These are phyloP conservation scores for Neurospora sp. DNA, from an alignment of 495 filamentous ascomycete genomes.

Conservation along the genomic window DNA sequence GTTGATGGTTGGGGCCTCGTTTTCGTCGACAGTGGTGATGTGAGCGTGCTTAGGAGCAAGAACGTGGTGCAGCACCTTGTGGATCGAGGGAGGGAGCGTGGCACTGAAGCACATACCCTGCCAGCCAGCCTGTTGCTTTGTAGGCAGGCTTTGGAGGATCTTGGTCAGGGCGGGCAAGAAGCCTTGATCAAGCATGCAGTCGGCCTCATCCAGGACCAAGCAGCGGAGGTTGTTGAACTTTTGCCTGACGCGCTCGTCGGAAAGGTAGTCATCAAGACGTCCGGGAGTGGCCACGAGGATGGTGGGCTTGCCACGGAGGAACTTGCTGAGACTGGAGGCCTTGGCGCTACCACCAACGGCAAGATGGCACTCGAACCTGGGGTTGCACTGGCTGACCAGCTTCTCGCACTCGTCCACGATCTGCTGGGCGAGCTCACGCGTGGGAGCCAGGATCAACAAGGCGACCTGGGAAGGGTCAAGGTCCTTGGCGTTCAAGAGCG, in stretches of 20 bases:
- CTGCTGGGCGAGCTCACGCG: conserved; percentile 83
- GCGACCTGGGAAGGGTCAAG: conserved; percentile 34
- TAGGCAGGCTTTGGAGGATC: conserved; percentile 64
- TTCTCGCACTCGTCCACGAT: conserved; percentile 70
- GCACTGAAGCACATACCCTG: conserved; percentile 96
- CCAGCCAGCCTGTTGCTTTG: conserved; percentile 34
- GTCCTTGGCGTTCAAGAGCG: conserved; percentile 42
- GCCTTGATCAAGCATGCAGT: conserved; percentile 92
- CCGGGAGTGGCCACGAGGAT: conserved; percentile 89
- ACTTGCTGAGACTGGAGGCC: conserved; percentile 64
- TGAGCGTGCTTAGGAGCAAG: conserved; percentile 87
- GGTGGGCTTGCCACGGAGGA: conserved; percentile 57
- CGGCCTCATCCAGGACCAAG: conserved; percentile 84
- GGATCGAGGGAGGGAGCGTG: conserved; percentile 80
- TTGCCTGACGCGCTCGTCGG: conserved; percentile 70
- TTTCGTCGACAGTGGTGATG: conserved; percentile 87
- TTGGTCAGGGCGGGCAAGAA: conserved; percentile 82
- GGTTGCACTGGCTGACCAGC: conserved; percentile 50
- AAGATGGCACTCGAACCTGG: conserved; percentile 80
- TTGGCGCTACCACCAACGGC: conserved; percentile 97
- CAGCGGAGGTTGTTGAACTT: conserved; percentile 57
- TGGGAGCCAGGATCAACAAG: conserved; percentile 80
- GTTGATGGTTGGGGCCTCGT: conserved; percentile 80
- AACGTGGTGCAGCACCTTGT: conserved; percentile 93
- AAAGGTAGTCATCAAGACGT: conserved; percentile 76